Base-by-base conservation (phyloP, 163 green algal species). In the Chlamydomonas reinhardtii region DNA sequence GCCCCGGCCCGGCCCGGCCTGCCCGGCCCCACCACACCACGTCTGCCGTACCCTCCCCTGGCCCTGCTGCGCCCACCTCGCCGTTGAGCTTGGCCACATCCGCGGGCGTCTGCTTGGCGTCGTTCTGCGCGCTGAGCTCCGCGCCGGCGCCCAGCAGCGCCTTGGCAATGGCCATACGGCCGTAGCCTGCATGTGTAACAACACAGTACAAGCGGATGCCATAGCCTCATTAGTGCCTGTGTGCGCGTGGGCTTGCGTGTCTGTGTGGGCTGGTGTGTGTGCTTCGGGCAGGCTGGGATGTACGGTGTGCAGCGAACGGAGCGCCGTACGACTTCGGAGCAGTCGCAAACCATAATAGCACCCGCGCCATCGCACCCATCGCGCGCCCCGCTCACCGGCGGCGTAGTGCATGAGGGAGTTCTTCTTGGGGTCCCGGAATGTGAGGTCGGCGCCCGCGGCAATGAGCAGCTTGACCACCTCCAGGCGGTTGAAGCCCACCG, bases 351-450 rank as follows among this genome's bases (percentile, higher is more conserved):
- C n/a, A n/a, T n/a, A n/a, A n/a, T n/a, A n/a, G n/a, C n/a, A n/a
- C n/a, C n/a, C n/a, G n/a, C n/a, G n/a, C n/a, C n/a, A n/a, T n/a
- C n/a, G n/a, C n/a, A n/a, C n/a, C n/a, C n/a, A n/a, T n/a, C n/a
- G n/a, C n/a, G n/a, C n/a, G n/a, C 39, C 48, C 48, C 14, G 5
- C 88, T 32, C 64, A 93, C 96, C 96, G 66, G 96, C 96, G 14
- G 96, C 96, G 75, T 98, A 98, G 88, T 98, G 95, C 76, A 98
- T 83, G 6, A 92, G 76, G 56, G 94, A 97, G 92, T 97, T 98
- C 64, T 92, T 93, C 61, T 91, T 85, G 37, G 71, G 79, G 66
- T 98, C 96, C 0, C 39, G 85, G 27, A 91, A 82, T 25, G 90
- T 68, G 0, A 97, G 76, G 61, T 93, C 90, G 9, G 83, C 92